Base-by-base conservation (phyloP, 768 basidiomycete species). In the Fomitopsis serialis region DNA sequence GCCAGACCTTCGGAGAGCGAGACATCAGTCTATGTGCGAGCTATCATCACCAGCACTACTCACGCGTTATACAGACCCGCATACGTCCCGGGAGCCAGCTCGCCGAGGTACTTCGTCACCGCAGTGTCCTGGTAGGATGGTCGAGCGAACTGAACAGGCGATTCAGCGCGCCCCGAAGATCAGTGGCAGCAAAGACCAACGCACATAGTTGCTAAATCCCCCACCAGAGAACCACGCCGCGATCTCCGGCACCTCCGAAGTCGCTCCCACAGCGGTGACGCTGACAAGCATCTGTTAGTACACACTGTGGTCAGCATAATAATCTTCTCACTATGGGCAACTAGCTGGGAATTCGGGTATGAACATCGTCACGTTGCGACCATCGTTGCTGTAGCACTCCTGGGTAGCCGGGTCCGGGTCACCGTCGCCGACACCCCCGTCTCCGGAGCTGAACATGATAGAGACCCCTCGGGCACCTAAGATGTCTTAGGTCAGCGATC, bases 401-500 rank as follows among this genome's bases (percentile, higher is more conserved):
- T 82, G 78, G 13, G 73, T 79, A 0, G 70, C 67, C 21, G 82
- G 81, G 61, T 85, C 54, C 1, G 75, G 45, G 58, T 83, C 59
- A 24, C 78, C 75, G 61, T 84, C 87, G 1, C 88, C 87, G 15
- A 87, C 87, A n/a, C 88, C 88, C 12, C 63, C 63, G 55, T 89
- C 87, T 17, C 87, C 86, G 22, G 83, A 84, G 13, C 80, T 73
- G 66, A 87, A 87, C 40, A 81, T 62, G 13, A 89, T 37, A 6
- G 85, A 81, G n/a, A 83, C 73, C 17, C 89, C 89, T 1, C 85
- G 79, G 47, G 73, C 79, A 54, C 87, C 85, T 82, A 52, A n/a
- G n/a, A n/a, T n/a, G n/a, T n/a, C n/a, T n/a, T n/a, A n/a, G n/a
- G n/a, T n/a, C n/a, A n/a, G n/a, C n/a, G n/a, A n/a, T n/a, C n/a